Base-by-base conservation (phyloP, 208 protist species). In the Porcisia hertigi region DNA sequence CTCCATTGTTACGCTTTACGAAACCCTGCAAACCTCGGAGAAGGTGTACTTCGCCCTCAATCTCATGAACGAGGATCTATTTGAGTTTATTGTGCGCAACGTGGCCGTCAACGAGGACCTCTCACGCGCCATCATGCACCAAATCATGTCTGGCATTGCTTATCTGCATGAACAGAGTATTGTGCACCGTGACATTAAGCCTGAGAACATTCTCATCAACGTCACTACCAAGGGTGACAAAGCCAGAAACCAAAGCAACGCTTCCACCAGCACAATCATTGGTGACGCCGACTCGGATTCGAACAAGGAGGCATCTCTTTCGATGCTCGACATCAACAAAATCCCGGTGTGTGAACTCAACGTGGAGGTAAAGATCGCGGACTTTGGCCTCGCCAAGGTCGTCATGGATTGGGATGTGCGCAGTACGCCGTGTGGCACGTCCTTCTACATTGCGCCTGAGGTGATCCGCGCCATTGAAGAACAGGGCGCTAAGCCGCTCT, bases 321-420 rank as follows among this genome's bases (percentile, higher is more conserved):
- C 72, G 18, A 79, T 66, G 79, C 58, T 59, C 54, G 75, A 77
- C 41, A 71, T 81, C 52, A 86, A 92, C 66, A 76, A 79, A 8
- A 63, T 90, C 23, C 79, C 87, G 39, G 80, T 80, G 20, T 77
- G 76, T 47, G 62, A 86, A 25, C 54, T 92, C 3, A 80, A 91
- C 11, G 77, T 92, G 43, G 85, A 90, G 49, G 87, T 97, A 30
- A 96, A 95, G 81, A 74, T 97, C 34, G 86, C 92, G 2, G 94
- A 97, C 80, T 97, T 97, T 86, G 94, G 94, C 11, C 85, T 97
- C 30, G 89, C 93, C n/a, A 97, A 97, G 80, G 76, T 97, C 5
- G 88, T 97, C 30, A 81, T 90, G 81, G 87, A 95, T 77, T 92
- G 88, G 85, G 89, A 94, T 82, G 88, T 97, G 39, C 79, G 82